Base-by-base conservation (phyloP, 1,284 basidiomycete genomes). In the Ustilago bromivora region DNA sequence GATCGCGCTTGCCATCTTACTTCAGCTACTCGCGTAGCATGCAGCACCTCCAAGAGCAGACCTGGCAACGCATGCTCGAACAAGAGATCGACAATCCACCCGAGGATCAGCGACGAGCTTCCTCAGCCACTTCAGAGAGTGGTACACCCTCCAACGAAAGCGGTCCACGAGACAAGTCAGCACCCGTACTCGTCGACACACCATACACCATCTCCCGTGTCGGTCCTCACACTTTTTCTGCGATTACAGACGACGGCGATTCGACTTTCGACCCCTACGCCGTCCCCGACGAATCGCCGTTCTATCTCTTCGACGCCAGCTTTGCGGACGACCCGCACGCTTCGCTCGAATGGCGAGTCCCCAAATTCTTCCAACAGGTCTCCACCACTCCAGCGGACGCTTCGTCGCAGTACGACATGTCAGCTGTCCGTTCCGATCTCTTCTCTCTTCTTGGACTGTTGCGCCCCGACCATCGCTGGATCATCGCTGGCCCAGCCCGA, bases 221-320 rank as follows among this genome's bases (percentile, higher is more conserved):
- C 3, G 69, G 71, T 6, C 46, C 61, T 3, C 66, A 66, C 6
- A 53, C 61, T 52, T 68, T 63, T 34, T 69, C 70, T 2, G 66
- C 70, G 31, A 35, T 46, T 6, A 28, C 63, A 2, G 76, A 76
- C 19, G 71, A 74, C 3, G 71, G 68, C 13, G 68, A 69, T 28
- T 71, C 71, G 17, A 66, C 76, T 4, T 76, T 77, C 41, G 73
- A 82, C 28, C 80, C 80, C 3, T 66, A 74, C 38, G 60, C 71
- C 11, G 74, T 84, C 2, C 82, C 82, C 0, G 83, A 85, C 58
- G 83, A 83, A 52, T 84, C 83, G 46, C 81, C 82, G 6, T 83
- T 74, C 69, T 85, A 85, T 58, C 68, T 84, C 36, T 85, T 85
- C 38, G 83, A 85, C 55, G 72, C 81, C 0, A 57, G 73, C 15